phyloP scores from a whole-genome alignment of 768 basidiomycete species.

The Mycena olivaceomarginata region DNA sequence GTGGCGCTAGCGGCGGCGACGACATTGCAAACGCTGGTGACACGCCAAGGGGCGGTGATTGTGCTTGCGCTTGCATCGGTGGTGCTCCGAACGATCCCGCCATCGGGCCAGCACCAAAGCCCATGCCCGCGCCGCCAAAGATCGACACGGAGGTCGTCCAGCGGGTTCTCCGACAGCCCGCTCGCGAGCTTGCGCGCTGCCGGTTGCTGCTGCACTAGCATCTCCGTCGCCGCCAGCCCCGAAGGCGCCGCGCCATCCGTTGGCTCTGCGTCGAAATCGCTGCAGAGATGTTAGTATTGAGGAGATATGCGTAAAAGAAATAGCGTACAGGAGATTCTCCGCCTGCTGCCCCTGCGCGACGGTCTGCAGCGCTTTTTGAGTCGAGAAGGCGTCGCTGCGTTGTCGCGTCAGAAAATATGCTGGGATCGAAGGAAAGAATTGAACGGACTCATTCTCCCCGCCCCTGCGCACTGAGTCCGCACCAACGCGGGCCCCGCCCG shows the following conservation, averaged over 20 bases:
- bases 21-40: slow-evolving; percentile 5
- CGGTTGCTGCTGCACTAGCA: slow-evolving; percentile 73
- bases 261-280: slow-evolving; percentile 90
- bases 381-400: slow-evolving; percentile 77
- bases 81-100: slow-evolving; percentile 21
- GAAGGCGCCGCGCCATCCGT: slow-evolving; percentile 79
- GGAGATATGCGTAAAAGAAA: slow-evolving; percentile 17
- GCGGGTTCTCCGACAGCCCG: slow-evolving; percentile 90
- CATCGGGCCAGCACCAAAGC: slow-evolving; percentile 41
- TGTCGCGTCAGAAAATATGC: slow-evolving; percentile 1
- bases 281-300: slow-evolving; percentile 41
- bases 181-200: slow-evolving; percentile 84
- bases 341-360: slow-evolving; percentile 94
- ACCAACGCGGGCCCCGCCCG: slow-evolving; percentile 91
- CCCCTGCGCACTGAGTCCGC: slow-evolving; percentile 85
- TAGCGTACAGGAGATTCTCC: slow-evolving; percentile 87
- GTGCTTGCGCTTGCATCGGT: not conserved
- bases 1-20: slow-evolving; percentile 40
- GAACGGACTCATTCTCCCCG: slow-evolving; percentile 68
- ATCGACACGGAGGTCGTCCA: slow-evolving; percentile 95
- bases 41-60: slow-evolving; percentile 7
- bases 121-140: slow-evolving; percentile 77
- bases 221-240: slow-evolving; percentile 86
- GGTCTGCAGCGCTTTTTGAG: slow-evolving; percentile 92
- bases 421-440: slow-evolving; percentile 36